phyloP scores from a whole-genome alignment of 306 rosid species.

The Arachis hypogaea region DNA sequence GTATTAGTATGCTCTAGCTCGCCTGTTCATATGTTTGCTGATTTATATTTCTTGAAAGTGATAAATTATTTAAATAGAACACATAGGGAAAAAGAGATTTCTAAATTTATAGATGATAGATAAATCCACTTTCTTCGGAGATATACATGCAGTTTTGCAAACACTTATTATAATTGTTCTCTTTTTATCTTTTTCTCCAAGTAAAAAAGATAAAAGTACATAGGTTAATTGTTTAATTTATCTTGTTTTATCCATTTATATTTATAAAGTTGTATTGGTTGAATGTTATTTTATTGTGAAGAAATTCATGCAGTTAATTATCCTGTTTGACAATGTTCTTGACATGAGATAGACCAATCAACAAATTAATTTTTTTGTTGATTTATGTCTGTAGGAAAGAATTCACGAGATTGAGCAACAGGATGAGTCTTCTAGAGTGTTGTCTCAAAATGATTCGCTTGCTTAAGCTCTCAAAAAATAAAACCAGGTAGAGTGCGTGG shows the following conservation, averaged over 20 bases:
- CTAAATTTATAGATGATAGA: background rate
- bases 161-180: too few species aligned
- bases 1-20: too few species aligned
- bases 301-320: conserved; percentile 23
- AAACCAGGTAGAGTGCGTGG: too few species aligned
- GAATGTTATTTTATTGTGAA: conserved; percentile 3
- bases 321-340: conserved; percentile 29
- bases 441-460: too few species aligned
- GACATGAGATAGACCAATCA: conserved; percentile 11
- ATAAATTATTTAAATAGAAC: conserved; percentile 55
- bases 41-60: conserved; percentile 39
- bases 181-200: too few species aligned
- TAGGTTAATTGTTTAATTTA: too few species aligned
- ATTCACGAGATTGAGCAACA: too few species aligned
- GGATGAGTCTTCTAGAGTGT: too few species aligned
- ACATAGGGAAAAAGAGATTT: conserved; percentile 53
- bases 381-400: too few species aligned
- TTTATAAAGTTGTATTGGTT: background rate
- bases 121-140: background rate
- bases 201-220: too few species aligned
- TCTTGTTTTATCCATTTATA: background rate
- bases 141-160: background rate
- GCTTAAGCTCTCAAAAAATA: too few species aligned
- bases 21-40: too few species aligned
- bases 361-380: background rate